These are phyloP conservation scores for Lactifluus echinatus DNA, from an alignment of 768 basidiomycete species.

Conservation along the genomic window DNA sequence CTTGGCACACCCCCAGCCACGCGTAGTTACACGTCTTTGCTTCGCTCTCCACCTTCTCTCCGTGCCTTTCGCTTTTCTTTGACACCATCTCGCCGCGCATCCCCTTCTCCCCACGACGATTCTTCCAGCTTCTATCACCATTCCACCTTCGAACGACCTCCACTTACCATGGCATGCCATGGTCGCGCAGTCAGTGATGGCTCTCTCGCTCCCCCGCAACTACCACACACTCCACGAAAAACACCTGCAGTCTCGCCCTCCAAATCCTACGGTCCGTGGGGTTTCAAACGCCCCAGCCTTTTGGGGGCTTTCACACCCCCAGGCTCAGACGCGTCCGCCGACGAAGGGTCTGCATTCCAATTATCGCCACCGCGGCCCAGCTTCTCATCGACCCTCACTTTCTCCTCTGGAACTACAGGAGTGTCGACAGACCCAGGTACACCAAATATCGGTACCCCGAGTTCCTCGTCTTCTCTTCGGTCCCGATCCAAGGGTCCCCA, in stretches of 20 bases:
- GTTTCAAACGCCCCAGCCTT: conserved; percentile 41
- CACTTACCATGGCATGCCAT: conserved; percentile 19
- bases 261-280: conserved; percentile 22
- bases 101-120: conserved; percentile 27
- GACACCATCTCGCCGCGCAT: conserved; percentile 34
- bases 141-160: conserved; percentile 19
- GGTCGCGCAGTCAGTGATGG: conserved; percentile 33
- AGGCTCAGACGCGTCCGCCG: conserved; percentile 25
- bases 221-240: not conserved
- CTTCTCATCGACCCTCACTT: conserved; percentile 21
- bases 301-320: conserved; percentile 52
- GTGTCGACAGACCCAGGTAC: conserved; percentile 15
- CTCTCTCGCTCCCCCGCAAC: conserved; percentile 2
- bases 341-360: conserved; percentile 28
- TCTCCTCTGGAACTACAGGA: conserved; percentile 21
- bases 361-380: conserved; percentile 21
- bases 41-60: conserved; percentile 33
- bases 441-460: conserved; percentile 28
- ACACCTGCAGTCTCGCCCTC: conserved; percentile 6
- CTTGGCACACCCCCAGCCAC: conserved; percentile 24
- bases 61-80: conserved; percentile 38
- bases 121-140: conserved; percentile 27
- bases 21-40: conserved; percentile 29
- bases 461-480: conserved; percentile 30
- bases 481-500: conserved; percentile 22